Base-by-base conservation (phyloP, 2,329 filamentous ascomycete genomes). In the Ceratocystis cubensis region DNA sequence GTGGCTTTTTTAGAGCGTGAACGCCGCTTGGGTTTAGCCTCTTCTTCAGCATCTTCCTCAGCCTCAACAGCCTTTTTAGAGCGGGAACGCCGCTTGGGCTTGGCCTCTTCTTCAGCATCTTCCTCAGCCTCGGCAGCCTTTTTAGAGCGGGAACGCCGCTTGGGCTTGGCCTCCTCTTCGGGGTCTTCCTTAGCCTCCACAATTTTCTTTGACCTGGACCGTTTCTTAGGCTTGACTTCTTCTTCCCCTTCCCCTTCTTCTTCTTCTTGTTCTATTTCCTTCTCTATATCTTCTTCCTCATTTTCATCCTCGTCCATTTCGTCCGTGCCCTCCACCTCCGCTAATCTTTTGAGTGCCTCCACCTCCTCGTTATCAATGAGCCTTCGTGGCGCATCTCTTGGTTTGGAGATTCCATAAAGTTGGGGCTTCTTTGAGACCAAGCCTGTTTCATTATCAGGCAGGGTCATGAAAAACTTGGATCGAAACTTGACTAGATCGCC, bases 401-500 rank as follows among this genome's bases (percentile, higher is more conserved):
- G 53, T 7, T 57, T 57, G 1, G 64, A 45, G 10, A 66, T 46
- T 6, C 66, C 66, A 33, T 65, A 67, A 8, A 64, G 45, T 22
- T 65, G 53, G 4, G 25, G 50, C 33, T 28, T 61, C 33, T 61
- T 65, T 25, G 53, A 33, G 6, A 56, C 45, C 33, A 65, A 22
- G n/a, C 66, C 66, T 2, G 66, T 67, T 17, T 67, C 66, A 25
- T 67, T 67, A 37, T 67, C 66, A 6, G 66, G 66, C 10, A 67
- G 41, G 17, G 13, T 59, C 50, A 65, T 63, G 56, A 67, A 67
- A 45, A 65, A 65, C 25, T 50, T 25, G 5, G 57, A 45, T 5
- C 62, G 37, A 37, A 61, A 59, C 28, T 50, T 61, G 25, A 30
- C 33, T 10, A 67, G 20, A 53, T 67, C 66, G 5, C 46, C 33